Base-by-base conservation (phyloP, 768 basidiomycete species). In the Termitomyces sp. region DNA sequence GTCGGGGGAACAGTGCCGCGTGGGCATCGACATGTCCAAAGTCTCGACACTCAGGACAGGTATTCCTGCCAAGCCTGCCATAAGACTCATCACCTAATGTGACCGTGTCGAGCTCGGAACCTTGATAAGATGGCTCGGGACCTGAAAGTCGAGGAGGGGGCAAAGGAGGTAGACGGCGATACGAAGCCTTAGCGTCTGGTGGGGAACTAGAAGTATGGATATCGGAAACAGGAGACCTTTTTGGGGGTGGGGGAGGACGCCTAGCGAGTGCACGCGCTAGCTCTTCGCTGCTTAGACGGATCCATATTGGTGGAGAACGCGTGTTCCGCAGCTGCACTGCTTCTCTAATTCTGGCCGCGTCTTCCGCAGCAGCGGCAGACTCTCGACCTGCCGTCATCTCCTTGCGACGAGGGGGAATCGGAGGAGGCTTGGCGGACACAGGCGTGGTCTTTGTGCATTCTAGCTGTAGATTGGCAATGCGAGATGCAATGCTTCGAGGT, bases 21-120 rank as follows among this genome's bases (percentile, higher is more conserved):
- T 79, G 78, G 1, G 66, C 66, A 54, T 80, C 79, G 34, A 76
- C 74, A 41, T 60, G 47, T 17, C 72, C 68, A 55, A 77, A 79
- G 62, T 77, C 74, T 56, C 72, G 68, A 63, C 78, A 80, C 59
- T 75, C 73, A 21, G 76, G 58, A 54, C 79, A 80, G 12, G 71
- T 68, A 17, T 2, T 17, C 5, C 35, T 37, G 27, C 32, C 30
- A 46, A 30, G 28, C 16, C 55, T 52, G 42, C 59, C 54, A 46
- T 54, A 54, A 14, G 45, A 35, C n/a, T 61, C 46, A 32, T 57
- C 46, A 46, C 52, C 48, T 30, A 54, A 44, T n/a, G 43, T 45
- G 12, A 25, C 8, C 32, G 30, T 28, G 43, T 45, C 32, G n/a
- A 43, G 17, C 50, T 64, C 59, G 41, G 52, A 51, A 35, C 66